Conservation (phyloP, 2,329 filamentous ascomycete species). For the Zasmidium angulare region DNA sequence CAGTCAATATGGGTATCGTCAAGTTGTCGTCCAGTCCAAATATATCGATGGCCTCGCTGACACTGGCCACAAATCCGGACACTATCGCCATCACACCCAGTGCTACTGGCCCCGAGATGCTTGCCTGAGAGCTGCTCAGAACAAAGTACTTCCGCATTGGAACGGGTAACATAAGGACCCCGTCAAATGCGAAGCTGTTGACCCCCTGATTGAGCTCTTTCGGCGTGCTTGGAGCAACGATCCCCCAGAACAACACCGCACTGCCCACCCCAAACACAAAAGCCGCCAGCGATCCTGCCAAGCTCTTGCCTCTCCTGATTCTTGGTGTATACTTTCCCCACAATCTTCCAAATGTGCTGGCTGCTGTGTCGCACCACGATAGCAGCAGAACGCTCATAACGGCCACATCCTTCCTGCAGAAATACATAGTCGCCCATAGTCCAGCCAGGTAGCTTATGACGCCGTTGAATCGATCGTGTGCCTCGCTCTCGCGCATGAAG, state of each 20-base stretch:
- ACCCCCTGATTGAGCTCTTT: constrained; percentile 38
- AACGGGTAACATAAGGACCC: constrained; percentile 68
- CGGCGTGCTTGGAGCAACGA: constrained; percentile 62
- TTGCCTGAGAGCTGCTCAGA: constrained; percentile 57
- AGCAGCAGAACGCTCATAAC: constrained; percentile 86
- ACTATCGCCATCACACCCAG: constrained; percentile 79
- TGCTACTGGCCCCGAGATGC: constrained; percentile 69
- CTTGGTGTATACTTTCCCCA: constrained; percentile 87
- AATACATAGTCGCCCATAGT: constrained; percentile 79
- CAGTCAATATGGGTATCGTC: constrained; percentile 90
- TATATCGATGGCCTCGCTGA: constrained; percentile 85
- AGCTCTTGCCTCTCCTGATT: constrained; percentile 82
- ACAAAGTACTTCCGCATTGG: constrained; percentile 61
- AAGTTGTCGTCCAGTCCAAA: constrained; percentile 97
- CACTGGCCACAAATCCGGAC: constrained; percentile 84
- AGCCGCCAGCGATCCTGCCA: constrained; percentile 84
- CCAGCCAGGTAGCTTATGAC: constrained; percentile 96
- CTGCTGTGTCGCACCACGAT: constrained; percentile 97
- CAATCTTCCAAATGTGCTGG: constrained; percentile 86
- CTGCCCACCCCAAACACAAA: constrained; percentile 80
- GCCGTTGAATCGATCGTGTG: constrained; percentile 82
- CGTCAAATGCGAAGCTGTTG: constrained; percentile 78
- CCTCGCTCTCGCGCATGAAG: constrained; percentile 96
- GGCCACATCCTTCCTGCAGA: constrained; percentile 90
- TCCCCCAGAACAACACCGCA: constrained; percentile 85